Base-by-base conservation (phyloP, 768 basidiomycete genomes). In the Mycena amicta region DNA sequence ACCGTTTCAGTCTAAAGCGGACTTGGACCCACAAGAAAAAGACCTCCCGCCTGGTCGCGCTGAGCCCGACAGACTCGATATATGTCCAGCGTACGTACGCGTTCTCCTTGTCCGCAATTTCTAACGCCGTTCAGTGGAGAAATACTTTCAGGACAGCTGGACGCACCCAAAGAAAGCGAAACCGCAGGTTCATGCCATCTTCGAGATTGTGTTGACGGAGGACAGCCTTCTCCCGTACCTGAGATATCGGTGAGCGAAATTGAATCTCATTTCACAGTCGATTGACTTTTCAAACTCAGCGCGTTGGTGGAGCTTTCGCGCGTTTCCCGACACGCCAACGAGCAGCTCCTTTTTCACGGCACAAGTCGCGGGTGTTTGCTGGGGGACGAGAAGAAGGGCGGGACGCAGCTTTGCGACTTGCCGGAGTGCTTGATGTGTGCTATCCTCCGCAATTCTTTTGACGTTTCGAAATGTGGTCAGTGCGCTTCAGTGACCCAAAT, bases 321-420 rank as follows among this genome's bases (percentile, higher is more conserved):
- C 58, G 59, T 60, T 26, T 56, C 50, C 59, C 67, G 69, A 54
- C 67, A 72, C 16, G 78, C 76, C 37, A 83, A 83, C 60, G 87
- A 88, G 68, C 80, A 79, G 60, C 71, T 87, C 1, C 76, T 87
- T 26, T 89, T 88, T 65, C 87, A 89, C 68, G 87, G 87, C n/a
- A 89, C 86, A 15, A 82, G 78, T 52, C 78, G 86, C 51, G 73
- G 70, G 8, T 89, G 87, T 63, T 67, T 77, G 3, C 61, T 89
- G 6, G 87, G 77, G n/a, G 87, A 89, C 50, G 79, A 78, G 22
- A 68, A 66, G 8, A 72, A 69, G 45, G 75, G 80, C 5, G 47
- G 47, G 33, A 70, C 78, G 23, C 70, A 77, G n/a, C 74, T 82
- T 15, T 89, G 87, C 60, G 61, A 66, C 47, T 70, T 82, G 8